Evolutionary conservation across 805 yeast species (phyloP), one percentile per base, ranked within the genome.

Genomic region (Maudiozyma turicensis): DNA sequence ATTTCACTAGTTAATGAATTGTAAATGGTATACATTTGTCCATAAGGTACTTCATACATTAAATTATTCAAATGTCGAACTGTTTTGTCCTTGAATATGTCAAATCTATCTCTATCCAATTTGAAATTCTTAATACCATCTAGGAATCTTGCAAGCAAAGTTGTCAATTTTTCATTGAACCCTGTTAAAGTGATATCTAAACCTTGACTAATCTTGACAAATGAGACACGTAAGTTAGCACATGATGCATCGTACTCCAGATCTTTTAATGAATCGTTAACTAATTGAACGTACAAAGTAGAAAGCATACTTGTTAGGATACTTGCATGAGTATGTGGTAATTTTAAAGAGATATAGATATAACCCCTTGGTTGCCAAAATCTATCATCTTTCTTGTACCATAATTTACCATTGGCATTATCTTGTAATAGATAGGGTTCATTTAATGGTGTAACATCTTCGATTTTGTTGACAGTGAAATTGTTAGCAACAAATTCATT

Each of bases 311-410:
- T 70, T 45, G 78, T 73, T 31, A 74, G 65, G 2, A 87, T 80
- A n/a, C 83, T 77, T 1, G 76, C 67, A 45, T 76, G 76, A 0
- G 84, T 72, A 10, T 75, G 71, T 1, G 95, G 95, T 40, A 80
- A 68, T 52, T 81, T 82, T 54, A 91, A 73, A 40, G 77, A 72
- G 47, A 87, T 63, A 39, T 78, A 77, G 32, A 89, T 77, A 45
- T 78, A 72, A 0, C 93, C 93, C 68, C 90, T 86, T 45, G 98
- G 99, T 14, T 86, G 85, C 72, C 84, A 80, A 61, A 91, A 86
- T 46, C 82, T 80, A 56, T 91, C 96, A 68, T 91, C 96, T 57
- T 84, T 84, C 64, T 91, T 91, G 65, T 73, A 86, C 98, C 98
- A 91, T 37, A 86, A 69, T 56, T 81, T 82, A 39, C 64, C 56